A percentile compares a stretch with the other conserved stretches of the same genome.
phyloP scores from a whole-genome alignment of 176 grass and related monocot species.

The Coix lacrymajobi region DNA sequence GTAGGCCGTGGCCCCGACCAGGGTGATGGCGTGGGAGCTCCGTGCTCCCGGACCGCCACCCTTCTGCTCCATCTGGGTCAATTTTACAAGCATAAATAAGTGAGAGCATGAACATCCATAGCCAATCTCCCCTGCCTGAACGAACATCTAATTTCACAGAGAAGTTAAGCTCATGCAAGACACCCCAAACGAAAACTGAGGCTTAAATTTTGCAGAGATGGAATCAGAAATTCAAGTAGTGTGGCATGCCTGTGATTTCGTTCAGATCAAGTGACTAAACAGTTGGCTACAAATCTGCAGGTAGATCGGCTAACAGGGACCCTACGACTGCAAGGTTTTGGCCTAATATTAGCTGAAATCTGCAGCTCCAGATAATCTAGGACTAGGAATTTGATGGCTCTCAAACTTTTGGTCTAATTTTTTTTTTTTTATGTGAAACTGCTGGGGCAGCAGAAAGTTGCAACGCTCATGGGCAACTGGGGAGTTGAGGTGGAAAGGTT shows the following conservation, averaged over 20 bases:
- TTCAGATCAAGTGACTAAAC: not conserved
- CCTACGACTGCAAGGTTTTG: not conserved
- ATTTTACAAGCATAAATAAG: not conserved
- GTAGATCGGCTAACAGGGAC: not conserved
- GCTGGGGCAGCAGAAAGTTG: too few relatives aligned
- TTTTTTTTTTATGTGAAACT: too few relatives aligned
- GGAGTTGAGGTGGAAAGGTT: not conserved
- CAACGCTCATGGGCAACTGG: not conserved
- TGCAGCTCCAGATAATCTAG: not conserved
- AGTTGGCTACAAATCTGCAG: not conserved
- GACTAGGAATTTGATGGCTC: not conserved
- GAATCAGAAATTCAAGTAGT: not conserved
- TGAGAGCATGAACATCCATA: not conserved
- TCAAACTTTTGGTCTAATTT: not conserved
- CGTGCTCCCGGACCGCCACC: slow-evolving; percentile 58
- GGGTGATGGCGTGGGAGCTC: slow-evolving; percentile 75
- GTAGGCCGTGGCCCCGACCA: slow-evolving; percentile 63
- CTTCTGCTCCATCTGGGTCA: slow-evolving; percentile 54
- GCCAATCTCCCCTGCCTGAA: not conserved
- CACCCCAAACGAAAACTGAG: not conserved
- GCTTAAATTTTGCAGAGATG: not conserved
- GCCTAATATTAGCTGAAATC: not conserved
- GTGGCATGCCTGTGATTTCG: not conserved
- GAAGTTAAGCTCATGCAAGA: not conserved
- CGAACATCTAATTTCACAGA: not conserved